A percentile compares a stretch with the other conserved stretches of the same genome.
These are phyloP conservation scores for Fusarium burgessii DNA, from an alignment of 2,329 filamentous ascomycete species.

Conservation along the genomic window DNA sequence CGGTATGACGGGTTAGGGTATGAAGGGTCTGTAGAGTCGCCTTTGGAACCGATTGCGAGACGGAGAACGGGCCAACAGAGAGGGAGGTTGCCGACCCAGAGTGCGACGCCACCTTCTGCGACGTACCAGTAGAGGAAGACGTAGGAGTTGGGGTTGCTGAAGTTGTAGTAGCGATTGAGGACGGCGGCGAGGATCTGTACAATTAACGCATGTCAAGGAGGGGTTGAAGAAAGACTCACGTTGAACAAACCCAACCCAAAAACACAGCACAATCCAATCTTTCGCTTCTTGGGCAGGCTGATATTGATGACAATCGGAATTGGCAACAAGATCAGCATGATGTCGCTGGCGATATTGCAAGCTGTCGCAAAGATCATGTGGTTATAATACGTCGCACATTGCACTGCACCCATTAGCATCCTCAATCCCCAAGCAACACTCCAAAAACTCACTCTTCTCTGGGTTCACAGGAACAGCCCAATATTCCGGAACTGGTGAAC, in stretches of 20 bases:
- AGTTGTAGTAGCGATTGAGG: constrained; percentile 72
- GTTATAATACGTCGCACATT: constrained; percentile 60
- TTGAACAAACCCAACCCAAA: constrained; percentile 68
- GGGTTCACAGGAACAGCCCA: constrained; percentile 60
- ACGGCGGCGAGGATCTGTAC: constrained; percentile 66
- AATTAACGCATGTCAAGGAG: background rate
- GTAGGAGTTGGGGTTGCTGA: constrained; percentile 65
- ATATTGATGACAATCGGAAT: constrained; percentile 59
- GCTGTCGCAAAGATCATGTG: constrained; percentile 61
- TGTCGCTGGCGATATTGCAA: constrained; percentile 61
- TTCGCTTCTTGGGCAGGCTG: constrained; percentile 57
- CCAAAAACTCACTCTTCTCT: constrained; percentile 4
- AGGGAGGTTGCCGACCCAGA: constrained; percentile 71
- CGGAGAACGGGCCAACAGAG: constrained; percentile 69
- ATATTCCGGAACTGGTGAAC: constrained; percentile 63
- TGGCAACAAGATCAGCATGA: constrained; percentile 59
- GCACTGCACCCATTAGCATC: constrained; percentile 42
- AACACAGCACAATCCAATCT: constrained; percentile 64
- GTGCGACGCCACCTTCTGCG: constrained; percentile 68
- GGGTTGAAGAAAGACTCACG: constrained; percentile 20
- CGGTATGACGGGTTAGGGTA: constrained; percentile 36
- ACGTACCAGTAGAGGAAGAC: constrained; percentile 72
- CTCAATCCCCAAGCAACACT: fast-evolving
- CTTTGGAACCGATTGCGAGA: constrained; percentile 50
- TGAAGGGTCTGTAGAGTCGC: constrained; percentile 41